These are phyloP conservation scores for Metarhizium robertsii DNA, from an alignment of 2,329 filamentous ascomycete genomes.

Conservation along the genomic window DNA sequence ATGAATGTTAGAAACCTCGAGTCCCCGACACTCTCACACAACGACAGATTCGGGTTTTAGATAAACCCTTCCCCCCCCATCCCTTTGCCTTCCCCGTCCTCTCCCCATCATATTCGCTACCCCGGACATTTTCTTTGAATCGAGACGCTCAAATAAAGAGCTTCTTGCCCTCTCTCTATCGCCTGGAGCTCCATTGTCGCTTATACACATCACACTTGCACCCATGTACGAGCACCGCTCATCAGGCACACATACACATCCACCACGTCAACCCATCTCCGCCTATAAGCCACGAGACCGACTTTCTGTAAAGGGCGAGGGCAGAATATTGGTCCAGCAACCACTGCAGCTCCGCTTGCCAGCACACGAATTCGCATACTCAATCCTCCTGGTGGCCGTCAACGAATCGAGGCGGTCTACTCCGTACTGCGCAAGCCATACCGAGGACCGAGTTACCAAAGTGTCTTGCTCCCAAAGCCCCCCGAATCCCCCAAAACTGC, in stretches of 20 bases:
- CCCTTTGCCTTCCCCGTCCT: not conserved
- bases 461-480: not conserved
- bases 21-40: not conserved
- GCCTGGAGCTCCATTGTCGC: not conserved
- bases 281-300: not conserved
- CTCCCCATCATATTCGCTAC: not conserved
- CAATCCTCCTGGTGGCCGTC: not conserved
- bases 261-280: not conserved
- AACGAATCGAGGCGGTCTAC: not conserved
- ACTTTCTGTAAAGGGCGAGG: not conserved
- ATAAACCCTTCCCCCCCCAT: not conserved
- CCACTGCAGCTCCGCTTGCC: not conserved
- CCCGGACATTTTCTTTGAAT: not conserved
- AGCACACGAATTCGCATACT: not conserved
- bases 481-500: not conserved
- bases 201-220: not conserved
- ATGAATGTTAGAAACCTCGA: not conserved
- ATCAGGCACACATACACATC: not conserved
- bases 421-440: not conserved
- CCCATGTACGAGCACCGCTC: not conserved
- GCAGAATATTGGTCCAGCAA: not conserved
- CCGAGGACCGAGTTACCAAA: not conserved
- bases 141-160: not conserved
- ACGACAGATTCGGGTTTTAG: not conserved
- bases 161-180: not conserved